Base-by-base conservation (phyloP, 495 filamentous ascomycete genomes). In the Xylaria acuta region DNA sequence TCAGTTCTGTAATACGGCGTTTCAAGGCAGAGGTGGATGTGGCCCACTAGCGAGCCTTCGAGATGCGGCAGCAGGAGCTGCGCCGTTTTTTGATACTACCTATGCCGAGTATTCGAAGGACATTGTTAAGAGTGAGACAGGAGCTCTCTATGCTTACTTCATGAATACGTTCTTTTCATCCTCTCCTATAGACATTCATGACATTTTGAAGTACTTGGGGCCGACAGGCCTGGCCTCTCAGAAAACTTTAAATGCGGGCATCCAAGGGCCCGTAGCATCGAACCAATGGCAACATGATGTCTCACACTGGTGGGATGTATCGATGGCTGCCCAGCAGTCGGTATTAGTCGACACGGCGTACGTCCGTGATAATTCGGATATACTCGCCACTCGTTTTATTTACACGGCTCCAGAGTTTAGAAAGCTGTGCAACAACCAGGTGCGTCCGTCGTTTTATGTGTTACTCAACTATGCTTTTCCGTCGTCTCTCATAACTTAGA, bases 231-330 rank as follows among this genome's bases (percentile, higher is more conserved):
- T 73, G 34, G n/a, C 20, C n/a, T 69, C 71, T 12, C 64, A 69
- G 36, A 30, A 5, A 2, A 16, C 22, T 0, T 32, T 71, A 9
- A n/a, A 9, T 3, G 1, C 2, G 1, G 70, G 70, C 12, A 20
- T 75, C 22, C 62, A 67, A 45, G 54, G 20, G 1, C 36, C 65
- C 0, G 34, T 75, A 43, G 58, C 60, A 41, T 32, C 60, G 1
- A 71, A 75, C 40, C 74, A 75, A 27, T 75, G 74, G 74, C 70
- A 73, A 36, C 14, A 8, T 0, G 74, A 75, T 27, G 59, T 75
- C 4, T n/a, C 20, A 7, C 56, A 72, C 25, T 72, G 58, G 54
- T 68, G 45, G 47, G 49, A 64, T 49, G 65, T 67, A 16, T 18
- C 51, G 16, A 40, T 75, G 40, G 60, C 74, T 47, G 25, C 36